A percentile compares a stretch with the other conserved stretches of the same genome.
These are phyloP conservation scores for Calonectria fujianensis DNA, from an alignment of 2,329 filamentous ascomycete genomes.

Conservation along the genomic window DNA sequence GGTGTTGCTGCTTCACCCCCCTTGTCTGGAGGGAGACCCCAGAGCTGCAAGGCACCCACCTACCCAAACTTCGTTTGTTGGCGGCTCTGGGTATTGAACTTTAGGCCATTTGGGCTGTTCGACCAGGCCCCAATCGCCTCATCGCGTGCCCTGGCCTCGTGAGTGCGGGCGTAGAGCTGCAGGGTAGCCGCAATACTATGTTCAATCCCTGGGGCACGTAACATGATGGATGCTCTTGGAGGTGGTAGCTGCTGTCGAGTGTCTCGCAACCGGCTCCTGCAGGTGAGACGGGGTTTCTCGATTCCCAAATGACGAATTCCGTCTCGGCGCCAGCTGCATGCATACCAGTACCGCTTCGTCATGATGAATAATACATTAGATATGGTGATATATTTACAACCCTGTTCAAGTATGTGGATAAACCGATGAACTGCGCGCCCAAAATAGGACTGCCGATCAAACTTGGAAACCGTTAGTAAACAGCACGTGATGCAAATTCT, in stretches of 20 bases:
- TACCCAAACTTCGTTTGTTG: constrained; percentile 7
- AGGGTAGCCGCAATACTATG: constrained; percentile 24
- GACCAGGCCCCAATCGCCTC: constrained; percentile 29
- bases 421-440: background rate
- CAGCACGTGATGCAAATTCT: constrained; percentile 24
- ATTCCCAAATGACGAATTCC: constrained; percentile 32
- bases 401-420: constrained; percentile 3
- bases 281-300: constrained; percentile 38
- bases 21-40: constrained; percentile 25
- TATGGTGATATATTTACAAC: constrained; percentile 6
- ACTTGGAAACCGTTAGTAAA: constrained; percentile 15
- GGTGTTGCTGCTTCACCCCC: background rate
- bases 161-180: constrained; percentile 23
- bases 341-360: background rate
- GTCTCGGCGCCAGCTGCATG: constrained; percentile 11
- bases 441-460: constrained; percentile 20
- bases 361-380: background rate
- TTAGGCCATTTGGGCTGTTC: constrained; percentile 28
- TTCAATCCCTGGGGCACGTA: background rate
- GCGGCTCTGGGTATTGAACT: constrained; percentile 28
- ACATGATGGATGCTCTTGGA: constrained; percentile 16
- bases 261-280: constrained; percentile 19
- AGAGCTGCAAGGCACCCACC: constrained; percentile 35
- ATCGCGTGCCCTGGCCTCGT: constrained; percentile 36
- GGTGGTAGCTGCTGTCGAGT: background rate